Evolutionary conservation across 2,329 filamentous ascomycete species (phyloP), one percentile per base, ranked within the genome.

Genomic region (Sporothrix globosa): DNA sequence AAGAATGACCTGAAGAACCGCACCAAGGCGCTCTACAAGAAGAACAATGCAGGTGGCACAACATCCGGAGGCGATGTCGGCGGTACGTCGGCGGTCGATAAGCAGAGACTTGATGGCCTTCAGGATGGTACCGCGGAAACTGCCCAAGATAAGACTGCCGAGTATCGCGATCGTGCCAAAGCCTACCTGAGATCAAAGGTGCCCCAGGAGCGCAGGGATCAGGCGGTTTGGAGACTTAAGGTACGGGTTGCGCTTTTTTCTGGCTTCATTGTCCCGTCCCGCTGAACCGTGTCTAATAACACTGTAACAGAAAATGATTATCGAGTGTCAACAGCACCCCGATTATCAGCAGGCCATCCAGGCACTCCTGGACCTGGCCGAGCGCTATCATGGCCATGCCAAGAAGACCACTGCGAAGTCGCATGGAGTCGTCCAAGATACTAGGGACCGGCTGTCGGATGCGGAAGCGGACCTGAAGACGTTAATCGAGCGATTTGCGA

Each of bases 331-430:
- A 82, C 92, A 95, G 70, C 96, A 98, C 78, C 88, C 92, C 71
- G 95, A 99, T 77, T 99, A 98, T 81, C 90, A 94, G 75, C 87
- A 91, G 80, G 96, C 96, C n/a, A 90, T 99, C 73, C 88, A 93
- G 76, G 96, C 95, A 3, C 84, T 99, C 6, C 86, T 99, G 41
- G 84, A 88, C 54, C 84, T 99, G 65, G 93, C 93, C 7, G 93
- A 97, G 82, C 88, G 90, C 75, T 99, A 99, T 77, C 89, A 88
- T 72, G 86, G 88, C 63, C 93, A 97, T 76, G 87, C 90, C 69
- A 90, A 86, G 78, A 83, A 83, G 41, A 69, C 93, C 34, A 86
- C 89, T 60, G 80, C 89, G 73, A 88, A 92, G 74, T 85, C 88
- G 68, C 83, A 87, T 71, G 87, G 88, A 72, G 87, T 90, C 54